Evolutionary conservation across 2,329 filamentous ascomycete species (phyloP).

Genomic region (Fusarium pseudocircinatum): DNA sequence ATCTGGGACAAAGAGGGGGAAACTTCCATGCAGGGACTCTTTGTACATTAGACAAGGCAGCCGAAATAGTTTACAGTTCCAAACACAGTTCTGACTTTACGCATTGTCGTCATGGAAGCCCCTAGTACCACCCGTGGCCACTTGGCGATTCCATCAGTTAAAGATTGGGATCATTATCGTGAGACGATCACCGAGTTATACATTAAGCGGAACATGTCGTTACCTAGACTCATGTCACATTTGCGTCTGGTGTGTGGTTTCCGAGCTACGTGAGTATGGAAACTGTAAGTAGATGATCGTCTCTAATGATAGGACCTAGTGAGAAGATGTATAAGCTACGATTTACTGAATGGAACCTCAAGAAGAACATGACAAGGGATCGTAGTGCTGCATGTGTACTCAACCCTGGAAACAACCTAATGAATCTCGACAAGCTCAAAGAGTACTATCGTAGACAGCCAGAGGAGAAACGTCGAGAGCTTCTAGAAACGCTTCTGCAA

Average conservation of each 20-base stretch:
- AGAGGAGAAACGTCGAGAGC: not conserved
- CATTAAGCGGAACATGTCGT: not conserved
- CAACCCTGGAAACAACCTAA: not conserved
- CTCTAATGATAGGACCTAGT: not conserved
- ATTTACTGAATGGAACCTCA: not conserved
- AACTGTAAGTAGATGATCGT: too few relatives aligned
- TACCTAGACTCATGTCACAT: not conserved
- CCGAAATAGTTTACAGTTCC: not conserved
- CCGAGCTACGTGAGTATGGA: not conserved
- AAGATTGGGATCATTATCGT: not conserved
- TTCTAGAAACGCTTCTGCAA: not conserved
- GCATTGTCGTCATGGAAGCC: not conserved
- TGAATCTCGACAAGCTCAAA: not conserved
- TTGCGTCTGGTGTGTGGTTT: not conserved
- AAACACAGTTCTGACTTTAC: accelerated
- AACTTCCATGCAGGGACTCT: not conserved
- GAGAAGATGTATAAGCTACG: not conserved
- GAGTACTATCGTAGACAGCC: not conserved
- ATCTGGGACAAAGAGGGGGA: not conserved
- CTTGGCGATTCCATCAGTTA: not conserved
- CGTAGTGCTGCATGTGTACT: not conserved
- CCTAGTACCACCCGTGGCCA: not conserved
- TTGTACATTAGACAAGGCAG: not conserved
- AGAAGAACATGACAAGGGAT: not conserved
- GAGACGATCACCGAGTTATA: not conserved